Evolutionary conservation across 1,284 basidiomycete species (phyloP).

Genomic region (Mycena citricolor): DNA sequence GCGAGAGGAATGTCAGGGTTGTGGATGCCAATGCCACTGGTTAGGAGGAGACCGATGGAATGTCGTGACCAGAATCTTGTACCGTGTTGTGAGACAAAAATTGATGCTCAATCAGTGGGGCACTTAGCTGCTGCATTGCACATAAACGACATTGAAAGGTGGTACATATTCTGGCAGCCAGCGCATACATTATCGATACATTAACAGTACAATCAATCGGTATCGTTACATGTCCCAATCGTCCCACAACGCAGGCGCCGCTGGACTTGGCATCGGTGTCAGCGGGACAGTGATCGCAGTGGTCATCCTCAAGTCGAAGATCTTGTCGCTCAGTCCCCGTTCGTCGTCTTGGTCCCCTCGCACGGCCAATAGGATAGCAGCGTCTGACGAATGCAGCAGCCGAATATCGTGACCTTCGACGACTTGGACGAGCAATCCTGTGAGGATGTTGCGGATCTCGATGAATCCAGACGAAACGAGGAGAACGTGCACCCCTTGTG

Average conservation of each 20-base stretch:
- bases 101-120: too few species aligned
- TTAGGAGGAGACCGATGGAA: not conserved
- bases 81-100: slow-evolving; percentile 40
- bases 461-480: slow-evolving; percentile 73
- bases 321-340: slow-evolving; percentile 54
- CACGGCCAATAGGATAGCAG: slow-evolving; percentile 60
- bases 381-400: slow-evolving; percentile 50
- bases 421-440: slow-evolving; percentile 70
- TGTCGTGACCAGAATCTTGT: slow-evolving; percentile 29
- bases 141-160: too few species aligned
- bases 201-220: too few species aligned
- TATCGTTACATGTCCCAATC: slow-evolving; percentile 64
- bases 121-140: too few species aligned
- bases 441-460: slow-evolving; percentile 63
- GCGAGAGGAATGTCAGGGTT: slow-evolving; percentile 64
- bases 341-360: slow-evolving; percentile 53
- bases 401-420: slow-evolving; percentile 69
- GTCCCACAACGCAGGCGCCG: slow-evolving; percentile 52
- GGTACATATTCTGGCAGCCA: too few species aligned
- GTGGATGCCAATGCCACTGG: slow-evolving; percentile 51
- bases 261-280: slow-evolving; percentile 31
- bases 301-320: slow-evolving; percentile 72
- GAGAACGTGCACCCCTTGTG: slow-evolving; percentile 60
- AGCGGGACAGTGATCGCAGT: slow-evolving; percentile 42
- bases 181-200: too few species aligned